Evolutionary conservation across 164 flowering plant genomes (phyloP), one percentile per base, ranked within the genome.

Genomic region (Platanus orientalis): DNA sequence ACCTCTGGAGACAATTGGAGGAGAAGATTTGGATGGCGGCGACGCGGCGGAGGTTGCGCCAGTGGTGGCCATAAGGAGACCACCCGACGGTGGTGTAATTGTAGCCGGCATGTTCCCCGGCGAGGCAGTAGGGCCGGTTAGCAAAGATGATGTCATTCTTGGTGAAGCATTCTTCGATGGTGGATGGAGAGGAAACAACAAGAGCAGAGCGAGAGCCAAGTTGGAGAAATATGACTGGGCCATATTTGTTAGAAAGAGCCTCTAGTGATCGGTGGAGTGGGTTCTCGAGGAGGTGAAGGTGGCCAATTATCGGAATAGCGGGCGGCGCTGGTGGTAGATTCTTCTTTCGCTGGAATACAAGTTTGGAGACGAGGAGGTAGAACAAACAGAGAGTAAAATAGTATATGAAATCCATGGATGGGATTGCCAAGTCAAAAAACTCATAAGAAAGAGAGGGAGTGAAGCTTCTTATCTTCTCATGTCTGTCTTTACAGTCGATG

Each of bases 41-140:
- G 26, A 65, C 14, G 27, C 69, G 69, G 34, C 70, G 73, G 25
- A 73, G 70, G 61, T 58, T 69, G 13, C 76, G 69, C 73, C 73
- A 73, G 55, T 57, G 67, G 1, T 69, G 60, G 16, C 76, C 73
- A 47, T 69, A 73, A 0, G 65, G 57, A 14, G 73, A 54, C 13
- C 29, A 20, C 7, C 36, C 51, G 0, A 69, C 24, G 23, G 70
- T 62, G 27, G 59, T 65, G 57, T 19, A 36, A 48, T 65, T 69
- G 63, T 65, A 73, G 30, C 65, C 67, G 1, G 58, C 45, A 47
- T 65, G 54, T 17, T 73, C 53, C 13, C 62, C 73, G 1, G 26
- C 32, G 5, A 63, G 10, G 16, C 27, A 2, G 6, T 3, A 54
- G 1, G 74, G 71, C 14, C 71, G 73, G 29, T 67, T 67, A 16